A percentile compares a stretch with the other conserved stretches of the same genome.
Conservation (phyloP, 1,139 yeast species). For the Candida sp. region DNA sequence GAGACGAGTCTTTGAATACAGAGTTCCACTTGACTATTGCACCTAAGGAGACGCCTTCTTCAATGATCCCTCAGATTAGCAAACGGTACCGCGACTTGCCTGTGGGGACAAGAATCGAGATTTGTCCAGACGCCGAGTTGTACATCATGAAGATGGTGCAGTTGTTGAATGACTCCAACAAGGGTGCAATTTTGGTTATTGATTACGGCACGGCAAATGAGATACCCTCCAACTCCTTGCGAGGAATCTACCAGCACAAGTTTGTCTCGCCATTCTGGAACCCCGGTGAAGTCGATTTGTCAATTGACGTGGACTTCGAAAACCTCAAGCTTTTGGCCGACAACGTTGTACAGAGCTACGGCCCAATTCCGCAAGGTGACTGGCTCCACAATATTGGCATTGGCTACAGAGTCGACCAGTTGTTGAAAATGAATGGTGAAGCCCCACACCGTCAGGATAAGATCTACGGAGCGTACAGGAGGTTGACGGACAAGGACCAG, state of each 20-base stretch:
- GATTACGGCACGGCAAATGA: constrained; percentile 75
- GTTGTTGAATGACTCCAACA: constrained; percentile 35
- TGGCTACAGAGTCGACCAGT: constrained; percentile 68
- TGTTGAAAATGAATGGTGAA: constrained; percentile 37
- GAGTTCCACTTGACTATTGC: constrained; percentile 65
- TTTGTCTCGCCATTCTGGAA: constrained; percentile 76
- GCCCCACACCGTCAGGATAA: constrained; percentile 42
- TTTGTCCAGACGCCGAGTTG: constrained; percentile 75
- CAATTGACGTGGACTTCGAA: constrained; percentile 83
- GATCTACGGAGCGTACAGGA: constrained; percentile 60
- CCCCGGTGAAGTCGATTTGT: constrained; percentile 84
- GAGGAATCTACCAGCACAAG: constrained; percentile 77
- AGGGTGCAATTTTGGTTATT: constrained; percentile 73
- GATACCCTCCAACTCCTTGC: constrained; percentile 60
- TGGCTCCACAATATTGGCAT: constrained; percentile 82
- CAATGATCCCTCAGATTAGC: constrained; percentile 58
- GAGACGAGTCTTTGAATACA: constrained; percentile 27
- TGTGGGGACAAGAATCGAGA: constrained; percentile 64
- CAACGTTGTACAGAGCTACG: constrained; percentile 34
- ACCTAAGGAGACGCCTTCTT: constrained; percentile 66
- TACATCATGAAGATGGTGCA: constrained; percentile 52
- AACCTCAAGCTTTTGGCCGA: constrained; percentile 38
- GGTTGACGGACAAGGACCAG: constrained; percentile 65
- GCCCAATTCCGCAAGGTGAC: constrained; percentile 80
- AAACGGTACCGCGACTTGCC: constrained; percentile 59